A percentile compares a stretch with the other conserved stretches of the same genome.
These are phyloP conservation scores for Lepidopterella palustris DNA, from an alignment of 495 filamentous ascomycete species.

Conservation along the genomic window DNA sequence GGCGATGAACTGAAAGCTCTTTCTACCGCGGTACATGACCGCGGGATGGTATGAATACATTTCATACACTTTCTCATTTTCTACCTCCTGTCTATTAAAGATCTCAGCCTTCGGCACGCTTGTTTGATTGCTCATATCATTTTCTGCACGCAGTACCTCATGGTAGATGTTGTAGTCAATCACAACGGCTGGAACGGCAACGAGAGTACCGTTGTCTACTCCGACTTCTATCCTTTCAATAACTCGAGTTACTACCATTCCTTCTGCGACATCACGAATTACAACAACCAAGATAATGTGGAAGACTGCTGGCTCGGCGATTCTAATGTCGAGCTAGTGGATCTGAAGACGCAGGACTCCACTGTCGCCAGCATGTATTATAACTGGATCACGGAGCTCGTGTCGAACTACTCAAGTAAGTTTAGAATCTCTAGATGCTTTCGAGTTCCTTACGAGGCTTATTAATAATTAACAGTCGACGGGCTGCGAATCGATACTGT, in stretches of 20 bases:
- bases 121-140: background rate
- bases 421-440: background rate
- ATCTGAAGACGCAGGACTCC: constrained; percentile 58
- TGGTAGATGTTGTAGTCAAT: constrained; percentile 77
- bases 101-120: background rate
- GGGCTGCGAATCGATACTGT: constrained; percentile 70
- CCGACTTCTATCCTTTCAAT: constrained; percentile 59
- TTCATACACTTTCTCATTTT: background rate
- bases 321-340: constrained; percentile 55
- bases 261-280: constrained; percentile 58
- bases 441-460: background rate
- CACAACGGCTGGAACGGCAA: constrained; percentile 63
- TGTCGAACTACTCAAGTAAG: constrained; percentile 56
- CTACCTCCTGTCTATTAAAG: background rate
- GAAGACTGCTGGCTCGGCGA: constrained; percentile 61
- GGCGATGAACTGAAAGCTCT: constrained; percentile 58
- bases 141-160: constrained; percentile 45
- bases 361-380: constrained; percentile 54
- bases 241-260: constrained; percentile 57
- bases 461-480: constrained; percentile 46
- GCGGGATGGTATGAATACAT: constrained; percentile 48
- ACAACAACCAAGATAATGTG: constrained; percentile 42
- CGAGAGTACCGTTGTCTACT: constrained; percentile 52
- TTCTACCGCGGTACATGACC: constrained; percentile 51
- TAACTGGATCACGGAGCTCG: constrained; percentile 58